Evolutionary conservation across 108 stramenopile genomes (phyloP).

Genomic region (Skeletonema potamos): DNA sequence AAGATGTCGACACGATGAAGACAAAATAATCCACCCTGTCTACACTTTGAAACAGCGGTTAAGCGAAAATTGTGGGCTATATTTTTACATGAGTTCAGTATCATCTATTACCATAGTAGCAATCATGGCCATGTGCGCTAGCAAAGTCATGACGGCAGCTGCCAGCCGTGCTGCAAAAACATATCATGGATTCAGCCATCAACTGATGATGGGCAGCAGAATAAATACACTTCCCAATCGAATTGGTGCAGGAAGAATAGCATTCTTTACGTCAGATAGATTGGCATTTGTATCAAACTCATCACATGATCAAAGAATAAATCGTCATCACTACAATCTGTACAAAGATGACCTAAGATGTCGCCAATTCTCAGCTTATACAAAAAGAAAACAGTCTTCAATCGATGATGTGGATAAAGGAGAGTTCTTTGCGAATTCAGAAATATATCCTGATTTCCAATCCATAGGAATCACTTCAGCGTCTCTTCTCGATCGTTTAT

Average conservation of each 20-base stretch:
- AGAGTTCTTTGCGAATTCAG: conserved; percentile 51
- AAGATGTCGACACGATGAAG: too few relatives aligned
- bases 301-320: not conserved
- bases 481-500: conserved; percentile 58
- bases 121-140: not conserved
- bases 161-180: not conserved
- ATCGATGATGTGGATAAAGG: conserved; percentile 23
- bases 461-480: conserved; percentile 73
- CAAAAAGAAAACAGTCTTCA: not conserved
- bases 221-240: not conserved
- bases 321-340: not conserved
- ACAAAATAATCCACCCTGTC: not conserved
- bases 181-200: not conserved
- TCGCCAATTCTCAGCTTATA: not conserved
- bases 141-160: not conserved
- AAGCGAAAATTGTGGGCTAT: not conserved
- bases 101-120: not conserved
- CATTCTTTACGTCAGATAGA: not conserved
- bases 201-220: not conserved
- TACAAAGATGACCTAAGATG: not conserved
- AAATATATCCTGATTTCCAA: conserved; percentile 47
- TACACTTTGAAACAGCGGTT: not conserved
- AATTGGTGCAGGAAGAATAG: not conserved
- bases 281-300: not conserved
- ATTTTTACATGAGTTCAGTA: not conserved